Conservation (phyloP, 2,329 filamentous ascomycete species). For the Scorias spongiosa region DNA sequence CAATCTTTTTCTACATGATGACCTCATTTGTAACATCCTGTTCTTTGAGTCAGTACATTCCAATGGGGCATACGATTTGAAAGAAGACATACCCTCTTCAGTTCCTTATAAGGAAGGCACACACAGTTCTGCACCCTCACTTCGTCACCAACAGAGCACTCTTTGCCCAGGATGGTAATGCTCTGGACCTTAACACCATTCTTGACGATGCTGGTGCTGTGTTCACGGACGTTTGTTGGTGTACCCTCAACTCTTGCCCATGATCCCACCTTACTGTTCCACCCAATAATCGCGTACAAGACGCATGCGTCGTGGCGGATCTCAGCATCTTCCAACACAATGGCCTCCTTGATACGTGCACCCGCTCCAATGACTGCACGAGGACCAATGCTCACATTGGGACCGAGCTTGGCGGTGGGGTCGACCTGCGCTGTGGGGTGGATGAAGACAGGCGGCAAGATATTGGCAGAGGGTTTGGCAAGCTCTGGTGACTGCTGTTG, state of each 20-base stretch:
- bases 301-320: slow-evolving; percentile 95
- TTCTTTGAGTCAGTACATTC: background rate
- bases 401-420: slow-evolving; percentile 88
- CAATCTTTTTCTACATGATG: slow-evolving; percentile 55
- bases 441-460: slow-evolving; percentile 86
- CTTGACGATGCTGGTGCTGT: slow-evolving; percentile 90
- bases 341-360: slow-evolving; percentile 84
- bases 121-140: slow-evolving; percentile 95
- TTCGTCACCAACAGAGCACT: slow-evolving; percentile 86
- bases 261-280: slow-evolving; percentile 90
- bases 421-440: slow-evolving; percentile 83
- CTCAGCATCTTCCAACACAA: slow-evolving; percentile 87
- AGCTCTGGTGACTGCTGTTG: slow-evolving; percentile 72
- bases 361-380: slow-evolving; percentile 72
- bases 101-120: slow-evolving; percentile 92
- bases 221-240: slow-evolving; percentile 71
- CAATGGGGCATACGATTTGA: background rate
- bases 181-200: slow-evolving; percentile 98
- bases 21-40: slow-evolving; percentile 73
- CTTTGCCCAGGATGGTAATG: slow-evolving; percentile 93
- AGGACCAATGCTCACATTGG: slow-evolving; percentile 93
- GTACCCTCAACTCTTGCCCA: slow-evolving; percentile 97
- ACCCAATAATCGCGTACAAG: slow-evolving; percentile 90
- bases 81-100: slow-evolving; percentile 66
- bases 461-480: slow-evolving; percentile 66